Percentiles rank a stretch among this genome's conserved stretches.
Evolutionary conservation across 208 protist species (phyloP).

Genomic region (Tritrichomonas musculus): DNA sequence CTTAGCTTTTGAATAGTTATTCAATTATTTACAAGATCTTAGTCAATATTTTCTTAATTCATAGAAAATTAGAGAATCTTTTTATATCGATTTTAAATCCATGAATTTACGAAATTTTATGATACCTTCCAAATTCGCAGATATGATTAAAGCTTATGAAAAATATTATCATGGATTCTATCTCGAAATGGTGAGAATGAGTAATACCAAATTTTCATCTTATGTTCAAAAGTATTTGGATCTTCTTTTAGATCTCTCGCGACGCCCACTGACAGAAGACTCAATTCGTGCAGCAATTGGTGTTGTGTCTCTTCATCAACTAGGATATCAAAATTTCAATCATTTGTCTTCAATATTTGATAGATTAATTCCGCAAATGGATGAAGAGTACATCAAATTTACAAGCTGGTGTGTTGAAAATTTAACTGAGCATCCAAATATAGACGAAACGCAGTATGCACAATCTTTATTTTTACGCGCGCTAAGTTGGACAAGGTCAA

Average conservation of each 20-base stretch:
- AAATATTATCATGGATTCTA: not conserved
- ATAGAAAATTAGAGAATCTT: too few species aligned
- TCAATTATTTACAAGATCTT: too few species aligned
- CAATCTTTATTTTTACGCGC: not conserved
- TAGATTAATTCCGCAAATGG: not conserved
- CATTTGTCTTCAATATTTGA: not conserved
- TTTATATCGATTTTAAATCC: too few species aligned
- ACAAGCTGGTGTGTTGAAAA: not conserved
- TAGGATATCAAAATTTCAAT: not conserved
- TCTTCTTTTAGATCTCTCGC: not conserved
- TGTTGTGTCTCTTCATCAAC: not conserved
- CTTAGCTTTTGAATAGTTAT: too few species aligned
- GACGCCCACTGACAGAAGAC: not conserved
- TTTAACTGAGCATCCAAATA: not conserved
- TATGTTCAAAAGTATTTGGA: not conserved
- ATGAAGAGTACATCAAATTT: not conserved
- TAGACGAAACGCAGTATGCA: not conserved
- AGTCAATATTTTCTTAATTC: too few species aligned
- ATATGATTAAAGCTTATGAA: not conserved
- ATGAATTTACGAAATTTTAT: not conserved
- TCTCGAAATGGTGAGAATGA: not conserved
- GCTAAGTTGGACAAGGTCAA: not conserved
- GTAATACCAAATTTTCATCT: not conserved
- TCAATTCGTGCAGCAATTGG: not conserved
- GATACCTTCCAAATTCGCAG: not conserved